Percentiles rank a stretch among this genome's conserved stretches.
These are phyloP conservation scores for Kodamaea sp. DNA, from an alignment of 1,139 yeast genomes.

Conservation along the genomic window DNA sequence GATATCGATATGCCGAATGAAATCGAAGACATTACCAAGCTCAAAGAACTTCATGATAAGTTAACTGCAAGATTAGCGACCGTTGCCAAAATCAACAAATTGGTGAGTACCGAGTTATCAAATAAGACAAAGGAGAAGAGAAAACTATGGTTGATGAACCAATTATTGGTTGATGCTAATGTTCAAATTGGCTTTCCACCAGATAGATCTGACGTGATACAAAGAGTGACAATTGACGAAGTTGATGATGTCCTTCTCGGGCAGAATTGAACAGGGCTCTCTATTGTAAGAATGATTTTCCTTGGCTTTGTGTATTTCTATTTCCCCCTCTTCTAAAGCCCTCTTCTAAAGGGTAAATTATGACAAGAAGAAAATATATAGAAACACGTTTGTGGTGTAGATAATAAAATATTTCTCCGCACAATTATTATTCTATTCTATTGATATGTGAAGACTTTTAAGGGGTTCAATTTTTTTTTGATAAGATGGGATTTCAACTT, in stretches of 20 bases:
- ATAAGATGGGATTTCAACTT: too few species aligned
- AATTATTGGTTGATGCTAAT: constrained; percentile 52
- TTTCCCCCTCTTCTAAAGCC: too few species aligned
- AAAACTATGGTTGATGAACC: constrained; percentile 54
- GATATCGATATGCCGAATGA: constrained; percentile 13
- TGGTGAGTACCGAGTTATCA: constrained; percentile 42
- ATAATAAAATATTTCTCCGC: too few species aligned
- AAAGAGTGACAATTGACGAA: constrained; percentile 27
- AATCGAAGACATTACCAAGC: constrained; percentile 16
- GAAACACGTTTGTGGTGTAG: too few species aligned
- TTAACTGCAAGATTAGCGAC: constrained; percentile 31
- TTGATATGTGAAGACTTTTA: too few species aligned
- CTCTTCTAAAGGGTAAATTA: too few species aligned
- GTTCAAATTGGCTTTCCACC: constrained; percentile 37
- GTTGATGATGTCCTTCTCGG: constrained; percentile 24
- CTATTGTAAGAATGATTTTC: too few species aligned
- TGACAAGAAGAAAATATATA: too few species aligned
- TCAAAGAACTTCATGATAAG: constrained; percentile 19
- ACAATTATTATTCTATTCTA: too few species aligned
- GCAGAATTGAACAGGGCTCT: neutral
- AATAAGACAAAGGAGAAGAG: constrained; percentile 36
- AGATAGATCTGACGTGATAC: constrained; percentile 16
- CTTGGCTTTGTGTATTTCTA: too few species aligned
- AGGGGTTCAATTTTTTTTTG: too few species aligned
- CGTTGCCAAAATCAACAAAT: constrained; percentile 45